phyloP scores from a whole-genome alignment of 1,139 yeast species.

The Saccharomyces hybrid region DNA sequence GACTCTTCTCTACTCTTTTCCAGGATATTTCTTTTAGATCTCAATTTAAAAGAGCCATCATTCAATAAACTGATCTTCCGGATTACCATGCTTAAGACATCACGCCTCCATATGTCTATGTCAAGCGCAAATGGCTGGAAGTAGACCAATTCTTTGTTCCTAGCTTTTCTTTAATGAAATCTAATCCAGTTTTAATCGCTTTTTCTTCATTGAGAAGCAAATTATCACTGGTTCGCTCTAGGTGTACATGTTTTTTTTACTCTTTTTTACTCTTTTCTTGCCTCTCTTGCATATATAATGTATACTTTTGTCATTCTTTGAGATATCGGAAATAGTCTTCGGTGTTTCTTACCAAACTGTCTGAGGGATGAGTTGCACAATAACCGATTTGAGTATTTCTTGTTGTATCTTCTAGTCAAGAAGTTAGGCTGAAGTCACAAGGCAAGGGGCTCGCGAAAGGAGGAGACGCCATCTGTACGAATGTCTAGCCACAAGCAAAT shows the following conservation, averaged over 20 bases:
- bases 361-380: no score
- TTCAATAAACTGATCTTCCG: constrained; percentile 23
- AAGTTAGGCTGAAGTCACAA: background rate
- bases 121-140: constrained; percentile 30
- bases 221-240: constrained; percentile 24
- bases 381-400: no score
- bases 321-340: background rate
- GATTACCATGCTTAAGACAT: constrained; percentile 29
- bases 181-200: constrained; percentile 13
- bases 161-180: constrained; percentile 11
- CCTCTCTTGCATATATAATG: background rate
- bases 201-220: constrained; percentile 3
- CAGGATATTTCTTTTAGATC: background rate
- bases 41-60: constrained; percentile 2
- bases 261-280: background rate
- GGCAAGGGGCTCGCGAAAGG: background rate
- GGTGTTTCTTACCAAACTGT: no score
- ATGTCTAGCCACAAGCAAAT: background rate
- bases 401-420: no score
- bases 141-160: constrained; percentile 17
- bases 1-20: no score
- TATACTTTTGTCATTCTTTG: background rate
- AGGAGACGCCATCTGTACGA: no score
- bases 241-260: constrained; percentile 15
- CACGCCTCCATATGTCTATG: constrained; percentile 21